Base-by-base conservation (phyloP, 495 filamentous ascomycete genomes). In the Trichoderma reesei region DNA sequence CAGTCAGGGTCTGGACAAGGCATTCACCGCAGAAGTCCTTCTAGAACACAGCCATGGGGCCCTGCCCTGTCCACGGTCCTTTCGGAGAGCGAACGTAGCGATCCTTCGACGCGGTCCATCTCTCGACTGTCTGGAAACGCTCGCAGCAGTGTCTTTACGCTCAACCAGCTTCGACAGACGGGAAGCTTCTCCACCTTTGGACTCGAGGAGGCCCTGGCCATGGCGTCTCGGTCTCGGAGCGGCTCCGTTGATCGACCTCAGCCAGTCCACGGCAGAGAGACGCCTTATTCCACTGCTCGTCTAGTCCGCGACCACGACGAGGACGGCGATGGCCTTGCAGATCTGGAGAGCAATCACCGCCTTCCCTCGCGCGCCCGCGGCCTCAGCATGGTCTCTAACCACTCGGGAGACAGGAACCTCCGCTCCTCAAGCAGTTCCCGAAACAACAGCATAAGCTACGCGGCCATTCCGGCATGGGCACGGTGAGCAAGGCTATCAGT, bases 11-110 rank as follows among this genome's bases (percentile, higher is more conserved):
- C 51, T 56, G 20, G 51, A 7, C 51, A 56, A 33, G 51, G 20
- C 51, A 14, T 56, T 34, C 51, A 56, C 34, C 51, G 51, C 67
- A 67, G 51, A 34, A 31, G 7, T 9, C 8, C 10, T 2, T 56
- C 59, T 5, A 61, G 59, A 16, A 41, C 77, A 56, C 79, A 84
- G 62, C 83, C 83, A 75, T 89, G 87, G 83, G 90, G 87, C 72
- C 86, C 87, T 68, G 86, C 89, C 71, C 79, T 92, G 13, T 90
- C 89, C 20, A 86, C 87, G 18, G 87, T 91, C 37, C 81, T 83
- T 61, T 90, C 89, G 26, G 84, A 86, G 64, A 84, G 84, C 75
- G 80, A 82, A 56, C 74, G 66, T 16, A 74, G 74, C 60, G 81
- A 80, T 66, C 70, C 73, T 11, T 69, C 64, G 7, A 68, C 70